Conservation (phyloP, 2,329 filamentous ascomycete species). For the Penicillium sp. region DNA sequence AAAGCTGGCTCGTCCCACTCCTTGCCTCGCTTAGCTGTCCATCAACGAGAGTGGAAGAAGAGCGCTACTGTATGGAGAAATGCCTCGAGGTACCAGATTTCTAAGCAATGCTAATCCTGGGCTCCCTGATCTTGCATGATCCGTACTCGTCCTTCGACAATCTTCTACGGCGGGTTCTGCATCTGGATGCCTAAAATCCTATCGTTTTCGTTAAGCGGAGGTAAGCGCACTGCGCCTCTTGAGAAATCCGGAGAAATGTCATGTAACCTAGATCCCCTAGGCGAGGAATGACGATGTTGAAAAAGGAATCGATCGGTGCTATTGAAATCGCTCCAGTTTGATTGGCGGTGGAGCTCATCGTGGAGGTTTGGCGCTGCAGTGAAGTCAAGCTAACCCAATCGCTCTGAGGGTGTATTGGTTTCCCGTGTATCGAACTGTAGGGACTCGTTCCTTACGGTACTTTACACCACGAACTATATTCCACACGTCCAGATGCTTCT, state of each 20-base stretch:
- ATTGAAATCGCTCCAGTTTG: not conserved
- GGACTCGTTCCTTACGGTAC: not conserved
- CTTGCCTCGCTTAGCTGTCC: not conserved
- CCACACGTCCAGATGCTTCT: not conserved
- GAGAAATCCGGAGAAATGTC: not conserved
- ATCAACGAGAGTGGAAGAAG: not conserved
- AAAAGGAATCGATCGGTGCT: not conserved
- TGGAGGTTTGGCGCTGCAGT: not conserved
- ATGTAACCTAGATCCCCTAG: not conserved
- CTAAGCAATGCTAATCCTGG: not conserved
- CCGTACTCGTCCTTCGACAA: not conserved
- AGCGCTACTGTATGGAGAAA: not conserved
- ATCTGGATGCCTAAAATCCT: not conserved
- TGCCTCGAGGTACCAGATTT: not conserved
- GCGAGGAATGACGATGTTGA: not conserved
- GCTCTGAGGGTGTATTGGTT: not conserved
- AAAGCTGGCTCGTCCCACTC: not conserved
- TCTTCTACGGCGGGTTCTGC: not conserved
- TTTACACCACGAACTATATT: not conserved
- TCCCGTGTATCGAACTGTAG: no score
- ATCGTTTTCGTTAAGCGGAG: not conserved
- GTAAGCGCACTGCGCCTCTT: not conserved
- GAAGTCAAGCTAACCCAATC: not conserved
- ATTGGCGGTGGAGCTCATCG: not conserved
- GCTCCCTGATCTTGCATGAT: not conserved